These are phyloP conservation scores for Trametes hirsuta DNA, from an alignment of 1,284 basidiomycete species.

Conservation along the genomic window DNA sequence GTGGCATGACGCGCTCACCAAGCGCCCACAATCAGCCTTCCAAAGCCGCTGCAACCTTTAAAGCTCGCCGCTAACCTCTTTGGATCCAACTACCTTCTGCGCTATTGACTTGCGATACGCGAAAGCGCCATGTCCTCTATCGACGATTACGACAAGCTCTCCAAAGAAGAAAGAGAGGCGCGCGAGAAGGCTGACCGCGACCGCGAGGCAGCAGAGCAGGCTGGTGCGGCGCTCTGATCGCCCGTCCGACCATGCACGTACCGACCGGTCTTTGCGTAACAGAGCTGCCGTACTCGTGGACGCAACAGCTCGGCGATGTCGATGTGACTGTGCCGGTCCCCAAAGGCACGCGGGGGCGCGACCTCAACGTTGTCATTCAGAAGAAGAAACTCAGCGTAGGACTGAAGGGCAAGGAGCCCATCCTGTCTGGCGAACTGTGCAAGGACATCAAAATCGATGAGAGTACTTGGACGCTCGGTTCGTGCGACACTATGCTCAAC, in stretches of 20 bases:
- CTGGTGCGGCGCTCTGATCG: conserved; percentile 56
- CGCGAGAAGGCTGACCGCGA: conserved; percentile 72
- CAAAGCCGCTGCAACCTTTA: neutral
- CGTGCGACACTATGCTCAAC: conserved; percentile 30
- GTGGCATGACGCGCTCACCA: conserved; percentile 20
- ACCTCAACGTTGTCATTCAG: conserved; percentile 77
- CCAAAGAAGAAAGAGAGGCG: conserved; percentile 74
- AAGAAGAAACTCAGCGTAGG: conserved; percentile 86
- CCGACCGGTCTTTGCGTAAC: conserved; percentile 25
- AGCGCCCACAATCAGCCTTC: conserved; percentile 9
- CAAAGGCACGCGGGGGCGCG: conserved; percentile 81
- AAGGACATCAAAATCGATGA: conserved; percentile 95
- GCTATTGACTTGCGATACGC: neutral
- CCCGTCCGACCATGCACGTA: conserved; percentile 25
- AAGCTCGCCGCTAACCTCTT: neutral
- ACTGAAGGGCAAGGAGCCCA: conserved; percentile 84
- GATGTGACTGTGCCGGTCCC: conserved; percentile 86
- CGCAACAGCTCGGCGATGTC: conserved; percentile 87
- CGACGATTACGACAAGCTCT: conserved; percentile 78
- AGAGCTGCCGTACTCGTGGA: conserved; percentile 94
- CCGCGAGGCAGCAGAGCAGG: conserved; percentile 83
- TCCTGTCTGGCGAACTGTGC: conserved; percentile 90
- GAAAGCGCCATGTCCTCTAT: conserved; percentile 28
- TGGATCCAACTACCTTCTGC: neutral
- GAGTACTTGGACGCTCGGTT: conserved; percentile 95